Conservation (phyloP, 2,329 filamentous ascomycete genomes). For the Geosmithia putterillii region DNA sequence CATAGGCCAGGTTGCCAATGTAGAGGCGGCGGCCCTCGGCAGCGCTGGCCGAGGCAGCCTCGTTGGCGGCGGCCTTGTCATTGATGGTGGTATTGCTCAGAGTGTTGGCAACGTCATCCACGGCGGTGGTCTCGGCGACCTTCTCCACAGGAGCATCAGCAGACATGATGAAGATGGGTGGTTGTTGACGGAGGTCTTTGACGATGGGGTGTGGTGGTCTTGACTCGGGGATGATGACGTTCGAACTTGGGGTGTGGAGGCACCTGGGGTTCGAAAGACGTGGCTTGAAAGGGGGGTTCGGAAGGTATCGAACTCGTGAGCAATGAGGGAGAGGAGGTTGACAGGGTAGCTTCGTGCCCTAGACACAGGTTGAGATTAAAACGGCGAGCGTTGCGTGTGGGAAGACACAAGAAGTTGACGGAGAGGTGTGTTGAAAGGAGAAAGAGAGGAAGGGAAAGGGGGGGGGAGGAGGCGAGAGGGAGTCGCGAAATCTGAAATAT, state of each 20-base stretch:
- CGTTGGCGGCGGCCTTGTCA: constrained; percentile 56
- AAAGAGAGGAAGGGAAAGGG: constrained; percentile 15
- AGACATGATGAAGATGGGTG: constrained; percentile 63
- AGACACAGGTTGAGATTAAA: constrained; percentile 39
- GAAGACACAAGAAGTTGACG: constrained; percentile 28
- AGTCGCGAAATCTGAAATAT: constrained; percentile 26
- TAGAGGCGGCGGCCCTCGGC: constrained; percentile 98
- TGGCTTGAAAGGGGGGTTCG: constrained; percentile 25
- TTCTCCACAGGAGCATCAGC: constrained; percentile 55
- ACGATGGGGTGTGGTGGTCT: neutral
- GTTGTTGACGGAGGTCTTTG: constrained; percentile 19
- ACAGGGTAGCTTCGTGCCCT: constrained; percentile 88
- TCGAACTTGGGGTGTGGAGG: constrained; percentile 27
- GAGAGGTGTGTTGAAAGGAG: constrained; percentile 27
- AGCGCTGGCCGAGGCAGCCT: constrained; percentile 91
- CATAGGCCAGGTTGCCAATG: constrained; percentile 99
- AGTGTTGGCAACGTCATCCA: constrained; percentile 67
- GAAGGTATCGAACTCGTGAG: constrained; percentile 54
- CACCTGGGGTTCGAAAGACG: constrained; percentile 10
- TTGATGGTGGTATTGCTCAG: constrained; percentile 60
- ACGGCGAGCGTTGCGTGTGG: constrained; percentile 31
- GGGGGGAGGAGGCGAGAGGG: constrained; percentile 14
- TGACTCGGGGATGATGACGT: constrained; percentile 23
- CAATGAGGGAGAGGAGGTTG: constrained; percentile 40
- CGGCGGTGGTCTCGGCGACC: constrained; percentile 48